Conservation (phyloP, 306 rosid genomes). For the Medicago ruthenica region DNA sequence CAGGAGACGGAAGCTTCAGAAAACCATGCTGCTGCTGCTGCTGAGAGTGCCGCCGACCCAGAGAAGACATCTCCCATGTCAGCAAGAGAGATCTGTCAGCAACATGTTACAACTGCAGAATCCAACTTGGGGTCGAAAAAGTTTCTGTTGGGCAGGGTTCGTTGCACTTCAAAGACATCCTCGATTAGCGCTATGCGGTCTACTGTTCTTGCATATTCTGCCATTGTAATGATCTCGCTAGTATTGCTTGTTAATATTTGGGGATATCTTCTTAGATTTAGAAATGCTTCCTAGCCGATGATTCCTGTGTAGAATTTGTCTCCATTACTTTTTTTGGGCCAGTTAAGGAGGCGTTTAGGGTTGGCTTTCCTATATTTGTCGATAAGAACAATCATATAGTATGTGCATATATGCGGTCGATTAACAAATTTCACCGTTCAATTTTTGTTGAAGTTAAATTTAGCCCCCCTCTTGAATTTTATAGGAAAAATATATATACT, state of each 20-base stretch:
- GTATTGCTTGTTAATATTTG: slow-evolving; percentile 54
- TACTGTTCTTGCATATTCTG: slow-evolving; percentile 51
- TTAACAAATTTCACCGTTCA: slow-evolving; percentile 5
- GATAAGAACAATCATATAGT: slow-evolving; percentile 31
- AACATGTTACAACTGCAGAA: slow-evolving; percentile 24
- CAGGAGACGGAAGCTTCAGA: slow-evolving; percentile 21
- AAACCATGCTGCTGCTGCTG: slow-evolving; percentile 34
- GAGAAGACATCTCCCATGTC: slow-evolving; percentile 6
- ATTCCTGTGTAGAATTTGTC: slow-evolving; percentile 37
- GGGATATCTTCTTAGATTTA: slow-evolving; percentile 53
- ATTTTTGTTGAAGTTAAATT: slow-evolving; percentile 2
- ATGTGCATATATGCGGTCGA: slow-evolving; percentile 14
- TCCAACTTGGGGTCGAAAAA: slow-evolving; percentile 27
- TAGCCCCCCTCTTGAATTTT: slow-evolving; percentile 9
- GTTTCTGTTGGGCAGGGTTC: slow-evolving; percentile 35
- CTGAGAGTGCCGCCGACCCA: slow-evolving; percentile 42
- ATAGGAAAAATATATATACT: background rate
- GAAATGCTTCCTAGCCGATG: slow-evolving; percentile 40
- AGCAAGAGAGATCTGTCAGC: slow-evolving; percentile 11
- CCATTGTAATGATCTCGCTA: slow-evolving; percentile 45
- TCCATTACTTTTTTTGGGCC: slow-evolving; percentile 36
- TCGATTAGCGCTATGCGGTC: slow-evolving; percentile 44
- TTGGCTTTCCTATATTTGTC: slow-evolving; percentile 38
- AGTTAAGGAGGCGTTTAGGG: slow-evolving; percentile 42
- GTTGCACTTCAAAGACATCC: slow-evolving; percentile 40